These are phyloP conservation scores for Eremothecium cymbalariae DNA, from an alignment of 1,139 yeast species.

Conservation along the genomic window DNA sequence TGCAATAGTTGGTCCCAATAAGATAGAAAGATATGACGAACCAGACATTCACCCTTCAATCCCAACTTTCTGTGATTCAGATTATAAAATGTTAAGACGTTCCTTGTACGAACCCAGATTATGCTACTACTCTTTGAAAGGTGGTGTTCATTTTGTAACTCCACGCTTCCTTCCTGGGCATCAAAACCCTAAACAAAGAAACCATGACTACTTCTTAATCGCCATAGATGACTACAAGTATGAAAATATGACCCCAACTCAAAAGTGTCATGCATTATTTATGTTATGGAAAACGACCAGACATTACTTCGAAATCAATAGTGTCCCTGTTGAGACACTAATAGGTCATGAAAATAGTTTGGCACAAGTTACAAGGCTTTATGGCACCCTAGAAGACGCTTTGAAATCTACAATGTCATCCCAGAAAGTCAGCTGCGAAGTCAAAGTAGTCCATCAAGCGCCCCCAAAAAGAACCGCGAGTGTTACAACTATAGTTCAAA, in stretches of 20 bases:
- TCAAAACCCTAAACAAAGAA: constrained; percentile 3
- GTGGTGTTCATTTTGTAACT: constrained; percentile 4
- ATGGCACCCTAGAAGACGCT: constrained; percentile 3
- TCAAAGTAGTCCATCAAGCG: neutral
- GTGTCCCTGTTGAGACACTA: constrained; percentile 5
- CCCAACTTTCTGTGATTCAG: constrained; percentile 5
- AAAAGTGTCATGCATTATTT: constrained; percentile 3
- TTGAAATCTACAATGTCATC: neutral
- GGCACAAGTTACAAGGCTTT: constrained; percentile 1
- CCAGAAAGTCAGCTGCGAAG: neutral
- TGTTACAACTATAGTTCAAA: constrained; percentile 2
- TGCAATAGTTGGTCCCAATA: neutral
- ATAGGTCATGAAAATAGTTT: constrained; percentile 5
- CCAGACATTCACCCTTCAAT: constrained; percentile 3
- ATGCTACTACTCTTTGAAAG: constrained; percentile 4
- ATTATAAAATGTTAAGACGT: constrained; percentile 4
- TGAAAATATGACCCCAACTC: constrained; percentile 4
- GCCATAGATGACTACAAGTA: constrained; percentile 2
- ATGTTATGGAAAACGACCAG: constrained; percentile 3
- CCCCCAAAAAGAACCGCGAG: neutral
- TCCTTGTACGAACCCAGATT: constrained; percentile 3
- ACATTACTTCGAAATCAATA: constrained; percentile 4
- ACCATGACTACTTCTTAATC: constrained; percentile 5
- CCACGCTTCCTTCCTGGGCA: constrained; percentile 5
- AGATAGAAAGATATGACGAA: constrained; percentile 4